These are phyloP conservation scores for Knufia fluminis DNA, from an alignment of 2,329 filamentous ascomycete species.

Conservation along the genomic window DNA sequence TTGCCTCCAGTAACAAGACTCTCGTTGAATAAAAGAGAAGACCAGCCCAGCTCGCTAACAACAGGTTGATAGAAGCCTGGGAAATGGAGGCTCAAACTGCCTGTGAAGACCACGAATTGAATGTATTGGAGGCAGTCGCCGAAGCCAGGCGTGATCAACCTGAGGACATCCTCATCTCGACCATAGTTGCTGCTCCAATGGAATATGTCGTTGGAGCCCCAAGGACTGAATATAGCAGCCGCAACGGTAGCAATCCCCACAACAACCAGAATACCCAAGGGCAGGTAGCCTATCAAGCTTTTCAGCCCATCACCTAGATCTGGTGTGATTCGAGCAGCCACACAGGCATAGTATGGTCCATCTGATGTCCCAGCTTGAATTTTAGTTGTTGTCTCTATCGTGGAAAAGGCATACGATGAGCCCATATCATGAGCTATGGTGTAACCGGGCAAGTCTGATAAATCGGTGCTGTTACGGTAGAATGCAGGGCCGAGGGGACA, in stretches of 20 bases:
- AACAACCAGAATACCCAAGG: slow-evolving; percentile 66
- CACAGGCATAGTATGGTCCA: slow-evolving; percentile 62
- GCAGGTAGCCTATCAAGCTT: slow-evolving; percentile 65
- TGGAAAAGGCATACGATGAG: slow-evolving; percentile 79
- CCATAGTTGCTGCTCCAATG: slow-evolving; percentile 98
- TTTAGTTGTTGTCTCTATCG: slow-evolving; percentile 63
- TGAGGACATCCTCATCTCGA: slow-evolving; percentile 79
- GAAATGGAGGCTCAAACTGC: slow-evolving; percentile 77
- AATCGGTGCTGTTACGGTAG: slow-evolving; percentile 44
- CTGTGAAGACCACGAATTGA: slow-evolving; percentile 81
- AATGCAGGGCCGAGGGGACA: slow-evolving; percentile 75
- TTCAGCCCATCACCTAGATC: slow-evolving; percentile 61
- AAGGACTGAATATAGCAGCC: slow-evolving; percentile 82
- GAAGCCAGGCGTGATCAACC: slow-evolving; percentile 90
- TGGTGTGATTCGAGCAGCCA: slow-evolving; percentile 75
- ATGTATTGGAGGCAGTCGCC: slow-evolving; percentile 96
- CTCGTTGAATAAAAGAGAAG: slow-evolving; percentile 82
- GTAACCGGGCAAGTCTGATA: slow-evolving; percentile 57
- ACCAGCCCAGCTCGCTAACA: slow-evolving; percentile 81
- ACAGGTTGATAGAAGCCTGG: slow-evolving; percentile 92
- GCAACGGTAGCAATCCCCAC: slow-evolving; percentile 75
- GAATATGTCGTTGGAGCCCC: slow-evolving; percentile 84
- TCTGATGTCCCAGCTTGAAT: slow-evolving; percentile 64
- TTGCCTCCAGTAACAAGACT: slow-evolving; percentile 66
- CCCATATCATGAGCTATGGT: slow-evolving; percentile 63